Base-by-base conservation (phyloP, 1,139 yeast species). In the Taphrina sp. region DNA sequence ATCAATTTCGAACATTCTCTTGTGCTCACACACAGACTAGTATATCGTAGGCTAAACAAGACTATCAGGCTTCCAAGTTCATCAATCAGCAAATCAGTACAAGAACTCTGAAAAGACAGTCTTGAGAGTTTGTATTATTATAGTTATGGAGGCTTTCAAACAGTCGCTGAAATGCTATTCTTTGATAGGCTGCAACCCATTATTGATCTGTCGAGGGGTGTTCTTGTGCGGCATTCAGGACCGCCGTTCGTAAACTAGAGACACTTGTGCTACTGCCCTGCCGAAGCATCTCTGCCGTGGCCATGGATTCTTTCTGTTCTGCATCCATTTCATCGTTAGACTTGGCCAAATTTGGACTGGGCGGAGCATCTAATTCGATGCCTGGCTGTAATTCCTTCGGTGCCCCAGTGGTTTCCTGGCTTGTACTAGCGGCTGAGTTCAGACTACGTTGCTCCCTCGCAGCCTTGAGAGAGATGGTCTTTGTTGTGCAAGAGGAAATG, bases 401-500 rank as follows among this genome's bases (percentile, higher is more conserved):
- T 2, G 37, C 4, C 17, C 14, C 37, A n/a, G 5, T 7, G 14
- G 17, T 34, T 14, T 7, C n/a, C 37, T 7, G 5, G 2, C 29
- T n/a, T n/a, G 16, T n/a, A 1, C 7, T 7, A 17, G 52, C 14
- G 10, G 28, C 28, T 12, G 44, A 23, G 26, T 19, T 28, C 2
- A 23, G 7, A 12, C 42, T 28, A n/a, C 58, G 45, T 67, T 92
- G 70, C 66, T 85, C 95, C 68, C 88, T 95, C 0, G 98, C 98
- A 64, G 81, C 83, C 45, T 80, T 79, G 61, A 92, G 74, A 22
- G 95, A 83, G 10, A 92, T 92, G 0, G 97, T 92, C 14, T 97
- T 97, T 0, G 97, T 88, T 5, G 85, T 83, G 69, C 96, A 92
- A 28, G 96, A 85, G 60, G 95, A 85, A n/a, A 90, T 85, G 2